Evolutionary conservation across 352 stramenopile genomes (phyloP).

Genomic region (Globisporangium recalcitrans): DNA sequence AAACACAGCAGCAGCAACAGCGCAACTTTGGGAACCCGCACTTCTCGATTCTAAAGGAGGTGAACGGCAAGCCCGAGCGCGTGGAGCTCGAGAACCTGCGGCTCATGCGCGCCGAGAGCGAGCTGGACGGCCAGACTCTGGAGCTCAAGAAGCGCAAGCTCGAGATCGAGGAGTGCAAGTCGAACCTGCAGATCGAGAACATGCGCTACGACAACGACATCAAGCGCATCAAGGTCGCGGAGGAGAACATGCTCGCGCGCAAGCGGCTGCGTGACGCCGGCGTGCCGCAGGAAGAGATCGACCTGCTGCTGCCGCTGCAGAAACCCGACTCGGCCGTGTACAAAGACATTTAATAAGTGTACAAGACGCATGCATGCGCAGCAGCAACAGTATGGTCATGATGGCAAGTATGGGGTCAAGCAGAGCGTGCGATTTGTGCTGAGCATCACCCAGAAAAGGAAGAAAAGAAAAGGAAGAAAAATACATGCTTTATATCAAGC

Average conservation of each 20-base stretch:
- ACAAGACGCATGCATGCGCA: background rate
- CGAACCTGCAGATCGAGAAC: conserved; percentile 12
- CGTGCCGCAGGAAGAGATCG: conserved; percentile 15
- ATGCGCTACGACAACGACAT: conserved; percentile 19
- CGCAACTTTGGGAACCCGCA: background rate
- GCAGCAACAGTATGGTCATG: background rate
- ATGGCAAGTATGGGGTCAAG: no score
- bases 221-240: conserved; percentile 15
- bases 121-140: background rate
- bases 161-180: conserved; percentile 10
- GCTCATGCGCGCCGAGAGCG: conserved; percentile 3
- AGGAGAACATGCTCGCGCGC: conserved; percentile 28
- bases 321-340: conserved; percentile 1
- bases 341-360: background rate
- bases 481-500: background rate
- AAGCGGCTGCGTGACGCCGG: conserved; percentile 39
- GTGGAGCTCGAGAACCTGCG: conserved; percentile 13
- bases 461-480: background rate
- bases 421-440: no score
- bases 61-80: conserved; percentile 11
- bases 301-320: conserved; percentile 16
- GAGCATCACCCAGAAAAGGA: no score
- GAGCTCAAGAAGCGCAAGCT: conserved; percentile 12
- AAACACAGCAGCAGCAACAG: conserved; percentile 5
- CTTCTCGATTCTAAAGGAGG: conserved; percentile 13